These are phyloP conservation scores for Teratosphaeria epicoccoides DNA, from an alignment of 2,329 filamentous ascomycete genomes.

Conservation along the genomic window DNA sequence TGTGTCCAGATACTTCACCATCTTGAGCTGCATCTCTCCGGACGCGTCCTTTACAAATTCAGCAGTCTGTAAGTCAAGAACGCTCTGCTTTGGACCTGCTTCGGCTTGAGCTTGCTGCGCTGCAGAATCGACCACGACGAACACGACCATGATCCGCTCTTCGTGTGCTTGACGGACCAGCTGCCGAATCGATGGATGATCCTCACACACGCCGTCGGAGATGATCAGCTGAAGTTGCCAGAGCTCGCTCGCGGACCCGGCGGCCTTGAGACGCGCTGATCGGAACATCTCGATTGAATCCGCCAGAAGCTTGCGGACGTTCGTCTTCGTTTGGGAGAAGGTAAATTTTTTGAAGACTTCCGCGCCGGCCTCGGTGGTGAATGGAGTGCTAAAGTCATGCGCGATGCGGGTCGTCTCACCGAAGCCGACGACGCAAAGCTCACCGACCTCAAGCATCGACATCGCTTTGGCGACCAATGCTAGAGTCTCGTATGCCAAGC, in stretches of 20 bases:
- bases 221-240: conserved; percentile 95
- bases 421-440: conserved; percentile 85
- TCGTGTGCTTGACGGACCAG: conserved; percentile 81
- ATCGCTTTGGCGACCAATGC: conserved; percentile 82
- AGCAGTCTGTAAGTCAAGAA: conserved; percentile 80
- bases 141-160: conserved; percentile 94
- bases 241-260: conserved; percentile 52
- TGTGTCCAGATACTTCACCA: conserved; percentile 83
- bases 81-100: conserved; percentile 45
- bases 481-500: conserved; percentile 83
- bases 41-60: conserved; percentile 62
- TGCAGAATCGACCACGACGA: conserved; percentile 77
- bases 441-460: conserved; percentile 85
- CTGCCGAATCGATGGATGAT: conserved; percentile 71
- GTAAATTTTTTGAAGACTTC: conserved; percentile 73
- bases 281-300: conserved; percentile 74
- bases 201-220: conserved; percentile 85
- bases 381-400: conserved; percentile 74
- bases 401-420: conserved; percentile 74
- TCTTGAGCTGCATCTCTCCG: conserved; percentile 58
- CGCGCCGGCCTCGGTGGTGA: conserved; percentile 71
- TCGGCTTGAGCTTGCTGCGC: conserved; percentile 9
- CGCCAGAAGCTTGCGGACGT: conserved; percentile 68
- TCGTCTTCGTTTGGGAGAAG: conserved; percentile 76
- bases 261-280: conserved; percentile 54